Evolutionary conservation across 108 stramenopile genomes (phyloP), one percentile per base, ranked within the genome.

Genomic region (Asterionellopsis glacialis): DNA sequence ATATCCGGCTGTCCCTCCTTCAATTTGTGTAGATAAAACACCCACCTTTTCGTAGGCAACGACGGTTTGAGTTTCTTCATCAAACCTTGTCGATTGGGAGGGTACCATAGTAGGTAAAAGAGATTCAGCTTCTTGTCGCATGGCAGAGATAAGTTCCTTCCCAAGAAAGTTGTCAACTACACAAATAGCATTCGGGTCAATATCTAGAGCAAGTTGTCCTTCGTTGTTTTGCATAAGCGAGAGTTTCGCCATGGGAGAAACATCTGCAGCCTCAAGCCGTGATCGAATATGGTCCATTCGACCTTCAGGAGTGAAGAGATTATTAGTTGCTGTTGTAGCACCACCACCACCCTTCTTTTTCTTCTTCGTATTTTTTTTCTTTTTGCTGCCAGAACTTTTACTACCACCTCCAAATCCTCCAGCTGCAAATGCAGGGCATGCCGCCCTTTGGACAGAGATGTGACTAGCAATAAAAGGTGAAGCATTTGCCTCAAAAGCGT

Each of bases 1-100:
- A 56, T 69, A 69, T 44, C 62, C 68, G 9, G 27, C 61, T 18
- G 53, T 19, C 23, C 68, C 68, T 22, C 68, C 68, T 39, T 63
- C 68, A 45, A 69, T 63, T 41, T 69, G 68, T 19, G 41, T 63
- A 4, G 62, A 63, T n/a, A 69, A n/a, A 45, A 69, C 68, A 42
- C 62, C 62, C n/a, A 41, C 38, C 40, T 69, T 69, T 56, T 69
- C 68, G 45, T 69, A 69, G 7, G 62, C 19, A 14, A 69, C 55
- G 0, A 69, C 62, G 13, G 61, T 45, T 63, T 69, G 68, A 14
- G 61, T 56, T 47, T 54, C 54, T 63, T 69, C 68, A 22, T 69
- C 68, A 61, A 61, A 69, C 15, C 68, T 61, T 25, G 68, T 63
- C 5, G 68, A 69, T 69, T 69, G 68, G 11, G 54, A 56, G 0